Base-by-base conservation (phyloP, 169 alveolate species). In the Condylostoma magnum region DNA sequence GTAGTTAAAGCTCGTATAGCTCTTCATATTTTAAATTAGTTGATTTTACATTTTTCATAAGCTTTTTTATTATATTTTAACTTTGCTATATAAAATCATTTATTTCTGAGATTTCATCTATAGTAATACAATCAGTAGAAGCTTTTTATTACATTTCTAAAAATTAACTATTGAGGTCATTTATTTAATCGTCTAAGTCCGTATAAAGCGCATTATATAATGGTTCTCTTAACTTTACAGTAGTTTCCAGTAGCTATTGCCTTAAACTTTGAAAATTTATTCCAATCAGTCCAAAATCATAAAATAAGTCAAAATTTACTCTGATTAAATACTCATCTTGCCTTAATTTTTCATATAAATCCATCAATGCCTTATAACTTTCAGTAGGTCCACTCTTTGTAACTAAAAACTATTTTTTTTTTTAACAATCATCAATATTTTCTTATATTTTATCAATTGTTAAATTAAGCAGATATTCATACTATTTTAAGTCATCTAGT, bases 101-200 rank as follows among this genome's bases (percentile, higher is more conserved):
- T 18, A 47, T 55, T 55, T 55, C 68, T 15, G 68, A 55, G n/a
- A 55, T 47, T 31, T 55, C 68, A 31, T 55, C 68, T 8, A 55
- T 55, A 31, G 50, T 55, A 1, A 12, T 22, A 25, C 68, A 55
- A 12, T 55, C 34, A 30, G 18, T 55, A 1, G 68, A 12, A 2
- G 47, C 68, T 55, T 55, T 55, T 1, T 55, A 41, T 30, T 25
- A 12, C 68, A 55, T 55, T 6, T 22, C 1, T 31, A 30, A 25
- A 25, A 55, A 55, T 55, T 55, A 27, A 0, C 1, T 1, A 1
- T 12, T 22, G 44, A 27, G 34, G 8, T n/a, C 34, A 27, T n/a
- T 22, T 22, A 55, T 55, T 41, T 55, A 41, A 30, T 55, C 27
- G 27, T 55, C 34, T 20, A 55, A 22, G 68, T 55, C 68, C 8